Percentiles rank a stretch among this genome's conserved stretches.
Evolutionary conservation across 1,139 yeast species (phyloP).

Genomic region (Geotrichum fermentans): DNA sequence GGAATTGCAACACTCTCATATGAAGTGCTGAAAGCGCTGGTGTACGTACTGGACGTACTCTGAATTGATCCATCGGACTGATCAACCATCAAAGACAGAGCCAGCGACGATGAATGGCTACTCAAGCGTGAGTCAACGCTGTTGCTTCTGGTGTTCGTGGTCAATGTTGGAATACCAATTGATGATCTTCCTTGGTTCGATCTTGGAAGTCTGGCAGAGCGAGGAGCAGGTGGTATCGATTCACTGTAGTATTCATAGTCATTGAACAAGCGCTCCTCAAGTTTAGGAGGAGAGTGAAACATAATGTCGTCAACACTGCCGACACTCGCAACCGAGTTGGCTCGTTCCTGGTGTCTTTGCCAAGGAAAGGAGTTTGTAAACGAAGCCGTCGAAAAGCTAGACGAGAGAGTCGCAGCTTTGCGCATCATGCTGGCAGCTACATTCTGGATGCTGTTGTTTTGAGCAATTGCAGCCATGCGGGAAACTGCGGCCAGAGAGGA

Average conservation of each 20-base stretch:
- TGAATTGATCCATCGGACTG: not conserved
- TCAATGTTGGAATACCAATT: not conserved
- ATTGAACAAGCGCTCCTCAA: conserved; percentile 2
- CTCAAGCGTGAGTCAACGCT: not conserved
- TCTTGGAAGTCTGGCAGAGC: not conserved
- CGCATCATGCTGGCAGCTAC: conserved; percentile 6
- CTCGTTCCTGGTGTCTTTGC: not conserved
- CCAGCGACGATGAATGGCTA: conserved; percentile 3
- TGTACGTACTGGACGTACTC: not conserved
- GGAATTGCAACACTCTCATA: conserved; percentile 12
- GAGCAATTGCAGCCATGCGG: not conserved
- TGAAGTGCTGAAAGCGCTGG: not conserved
- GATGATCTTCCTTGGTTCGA: not conserved
- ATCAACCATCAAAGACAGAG: not conserved
- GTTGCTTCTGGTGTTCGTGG: conserved; percentile 4
- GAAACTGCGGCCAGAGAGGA: conserved; percentile 9
- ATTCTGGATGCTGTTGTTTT: conserved; percentile 3
- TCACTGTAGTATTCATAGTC: conserved; percentile 4
- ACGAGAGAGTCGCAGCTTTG: conserved; percentile 1
- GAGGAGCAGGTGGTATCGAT: not conserved
- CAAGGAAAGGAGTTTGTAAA: conserved; percentile 1
- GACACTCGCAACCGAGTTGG: not conserved
- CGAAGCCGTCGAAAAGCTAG: conserved; percentile 1
- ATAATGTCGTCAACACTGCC: conserved; percentile 7
- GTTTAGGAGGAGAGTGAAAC: conserved; percentile 6